Evolutionary conservation across 1,284 basidiomycete species (phyloP), one percentile per base, ranked within the genome.

Genomic region (Rhodotorula sp.): DNA sequence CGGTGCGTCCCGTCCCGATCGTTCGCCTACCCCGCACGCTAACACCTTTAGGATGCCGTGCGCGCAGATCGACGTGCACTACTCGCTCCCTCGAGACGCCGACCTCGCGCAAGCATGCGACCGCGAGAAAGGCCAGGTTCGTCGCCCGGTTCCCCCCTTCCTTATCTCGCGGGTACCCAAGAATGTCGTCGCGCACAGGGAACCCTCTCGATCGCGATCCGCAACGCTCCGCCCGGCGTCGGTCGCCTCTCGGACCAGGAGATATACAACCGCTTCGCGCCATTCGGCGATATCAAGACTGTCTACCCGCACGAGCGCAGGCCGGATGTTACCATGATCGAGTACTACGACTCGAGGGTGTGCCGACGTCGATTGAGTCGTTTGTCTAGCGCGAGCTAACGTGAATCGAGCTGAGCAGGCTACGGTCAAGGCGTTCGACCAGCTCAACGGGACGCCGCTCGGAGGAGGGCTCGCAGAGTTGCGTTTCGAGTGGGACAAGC

Each of bases 41-140:
- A 11, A 24, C 27, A 58, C 49, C 52, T 57, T 63, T 75, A 7
- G 3, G 30, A 5, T 11, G n/a, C 11, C 24, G 15, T 29, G 10
- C 72, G 24, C 39, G 46, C 77, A 95, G 90, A 95, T 98, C 79
- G 95, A 99, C 83, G 94, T 99, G 0, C 95, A 99, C 80, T 99
- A 94, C 82, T 94, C 92, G 36, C 83, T 99, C 49, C 95, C 95
- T 7, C 89, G 91, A 70, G 92, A 82, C 39, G 76, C 91, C 76
- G 93, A 98, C 66, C 79, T 83, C 64, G 85, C 82, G 44, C 81
- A 87, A 76, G 86, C 88, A 39, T 88, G 86, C 63, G 90, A 92
- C 65, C 85, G 88, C 55, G 92, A 94, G 60, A 94, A 90, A 80
- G 94, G 94, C 79, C 93, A 93, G 81, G 91, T 90, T 76, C 73